Evolutionary conservation across 352 stramenopile genomes (phyloP), one percentile per base, ranked within the genome.

Genomic region (Globisporangium radiosum): DNA sequence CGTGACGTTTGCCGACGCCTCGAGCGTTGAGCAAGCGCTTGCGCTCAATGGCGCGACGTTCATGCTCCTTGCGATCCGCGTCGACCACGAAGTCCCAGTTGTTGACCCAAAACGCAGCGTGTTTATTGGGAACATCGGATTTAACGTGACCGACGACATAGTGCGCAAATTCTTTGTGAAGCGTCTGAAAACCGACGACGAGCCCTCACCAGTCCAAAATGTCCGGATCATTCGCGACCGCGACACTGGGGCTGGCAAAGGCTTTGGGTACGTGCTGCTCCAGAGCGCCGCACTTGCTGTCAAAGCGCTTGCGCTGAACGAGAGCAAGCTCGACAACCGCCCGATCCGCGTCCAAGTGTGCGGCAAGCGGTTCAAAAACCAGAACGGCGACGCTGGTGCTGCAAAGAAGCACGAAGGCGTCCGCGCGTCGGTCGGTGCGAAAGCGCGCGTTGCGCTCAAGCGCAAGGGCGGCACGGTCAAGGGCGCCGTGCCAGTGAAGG

Each of bases 81-180:
- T 91, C 53, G 79, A 93, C 60, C 72, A 69, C 36, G 79, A 83
- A 49, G 72, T 73, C 10, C 74, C 75, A 3, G 62, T 84, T 7
- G 73, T 92, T 33, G 87, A 97, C 67, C 77, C 89, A 2, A 76
- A 76, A 43, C 84, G 86, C 53, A 94, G 85, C 53, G 75, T 97
- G 11, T 97, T 97, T 65, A 70, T 97, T 15, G 91, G 91, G 17
- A 96, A 96, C 65, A 54, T 97, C n/a, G 75, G 88, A 15, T 94
- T 96, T 69, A 73, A 86, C 59, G 79, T 85, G 36, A 81, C 85
- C 38, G 90, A 97, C 60, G 87, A 95, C 15, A 61, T 76, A 40
- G 68, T 94, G 44, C 62, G 75, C 62, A 64, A 64, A 5, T 93
- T 88, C 54, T 96, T 97, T 59, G 68, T 65, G 19, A 83, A 85